These are phyloP conservation scores for Talaromyces amestolkiae DNA, from an alignment of 2,329 filamentous ascomycete genomes.

Conservation along the genomic window DNA sequence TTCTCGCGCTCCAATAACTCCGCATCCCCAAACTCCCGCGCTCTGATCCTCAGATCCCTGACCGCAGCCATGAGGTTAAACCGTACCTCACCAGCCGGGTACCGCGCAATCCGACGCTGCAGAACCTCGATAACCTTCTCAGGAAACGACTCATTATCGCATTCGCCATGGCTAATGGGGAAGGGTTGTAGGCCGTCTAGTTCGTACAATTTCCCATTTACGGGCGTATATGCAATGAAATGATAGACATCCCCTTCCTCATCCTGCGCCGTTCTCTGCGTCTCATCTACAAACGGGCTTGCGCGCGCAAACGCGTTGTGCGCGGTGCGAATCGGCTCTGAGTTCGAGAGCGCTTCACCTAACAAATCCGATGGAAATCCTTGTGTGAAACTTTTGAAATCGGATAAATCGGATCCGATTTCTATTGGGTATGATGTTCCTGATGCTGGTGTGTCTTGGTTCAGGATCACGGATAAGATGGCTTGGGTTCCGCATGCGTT, in stretches of 20 bases:
- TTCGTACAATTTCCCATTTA: conserved; percentile 82
- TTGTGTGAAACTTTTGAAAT: conserved; percentile 86
- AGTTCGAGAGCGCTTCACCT: conserved; percentile 70
- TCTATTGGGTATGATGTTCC: conserved; percentile 51
- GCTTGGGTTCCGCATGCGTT: conserved; percentile 98
- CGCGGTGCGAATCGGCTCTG: conserved; percentile 68
- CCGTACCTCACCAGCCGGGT: conserved; percentile 81
- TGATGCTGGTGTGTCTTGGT: conserved; percentile 57
- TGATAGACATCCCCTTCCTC: conserved; percentile 86
- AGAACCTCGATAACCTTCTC: conserved; percentile 82
- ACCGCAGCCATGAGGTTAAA: conserved; percentile 97
- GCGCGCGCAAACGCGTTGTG: conserved; percentile 89
- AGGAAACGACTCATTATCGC: conserved; percentile 69
- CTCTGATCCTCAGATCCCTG: conserved; percentile 72
- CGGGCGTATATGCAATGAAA: conserved; percentile 89
- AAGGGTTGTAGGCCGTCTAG: conserved; percentile 91
- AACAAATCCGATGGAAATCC: conserved; percentile 74
- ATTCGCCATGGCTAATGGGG: conserved; percentile 83
- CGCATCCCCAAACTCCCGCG: conserved; percentile 75
- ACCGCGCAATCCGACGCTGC: conserved; percentile 76
- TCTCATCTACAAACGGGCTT: conserved; percentile 92
- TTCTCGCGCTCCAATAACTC: conserved; percentile 78
- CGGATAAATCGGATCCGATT: conserved; percentile 66
- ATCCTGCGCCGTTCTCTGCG: conserved; percentile 66
- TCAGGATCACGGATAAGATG: conserved; percentile 84